Evolutionary conservation across 106 monocot species (phyloP), one percentile per base, ranked within the genome.

Genomic region (Chionographis japonica): DNA sequence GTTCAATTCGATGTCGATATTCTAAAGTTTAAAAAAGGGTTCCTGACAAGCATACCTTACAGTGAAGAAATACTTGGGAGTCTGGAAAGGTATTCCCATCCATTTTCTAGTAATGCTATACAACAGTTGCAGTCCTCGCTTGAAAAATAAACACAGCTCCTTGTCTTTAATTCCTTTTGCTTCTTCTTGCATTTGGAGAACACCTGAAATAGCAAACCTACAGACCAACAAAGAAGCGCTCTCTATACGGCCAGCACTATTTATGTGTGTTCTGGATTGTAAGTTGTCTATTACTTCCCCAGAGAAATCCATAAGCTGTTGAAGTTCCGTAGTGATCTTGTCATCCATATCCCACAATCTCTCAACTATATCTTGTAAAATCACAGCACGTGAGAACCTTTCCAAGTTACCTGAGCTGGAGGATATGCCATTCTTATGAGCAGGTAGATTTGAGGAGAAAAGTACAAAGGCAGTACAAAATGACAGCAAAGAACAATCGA

Each of bases 401-500:
- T 56, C 50, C 17, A 66, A 60, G 3, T 69, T 53, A n/a, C 58
- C 39, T 35, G 60, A 56, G 18, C 40, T 58, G 9, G 13, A 6
- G 54, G 73, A 37, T 5, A 62, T 37, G 14, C 42, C 20, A 74
- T 69, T 62, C 11, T 53, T 9, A 64, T 52, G 20, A 20, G 64
- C 17, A 76, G 67, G 57, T 58, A 54, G 61, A 7, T 40, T 71
- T 62, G 68, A 58, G 18, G 74, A 86, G 50, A 60, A 74, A 12
- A 79, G 42, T 60, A 79, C 51, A 65, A 85, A 87, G 14, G 68
- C 76, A 75, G 76, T 74, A 67, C 80, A 92, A 82, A 93, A 88
- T 68, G 92, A 84, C 65, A 98, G 52, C n/a, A 87, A 36, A 56
- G 92, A 98, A 78, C 85, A 98, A 74, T 54, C 65, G 42, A 92